Conservation (phyloP, 1,284 basidiomycete species). For the Apiotrichum akiyoshidainum region DNA sequence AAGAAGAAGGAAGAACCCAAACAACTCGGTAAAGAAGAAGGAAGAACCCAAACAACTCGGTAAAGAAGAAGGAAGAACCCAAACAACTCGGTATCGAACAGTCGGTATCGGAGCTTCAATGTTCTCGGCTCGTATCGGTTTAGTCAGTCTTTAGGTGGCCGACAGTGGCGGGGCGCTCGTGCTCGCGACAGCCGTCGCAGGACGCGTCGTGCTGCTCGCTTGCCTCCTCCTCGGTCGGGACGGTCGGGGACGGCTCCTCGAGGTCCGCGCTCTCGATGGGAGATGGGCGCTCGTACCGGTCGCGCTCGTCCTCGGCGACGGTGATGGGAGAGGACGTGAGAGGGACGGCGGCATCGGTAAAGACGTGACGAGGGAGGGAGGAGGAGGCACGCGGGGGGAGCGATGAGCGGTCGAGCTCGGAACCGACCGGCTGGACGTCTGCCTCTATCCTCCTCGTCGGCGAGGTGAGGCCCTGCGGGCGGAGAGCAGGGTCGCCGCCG, state of each 20-base stretch:
- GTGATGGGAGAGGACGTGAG: background rate
- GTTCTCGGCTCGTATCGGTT: background rate
- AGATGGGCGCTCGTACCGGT: background rate
- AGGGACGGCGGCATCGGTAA: background rate
- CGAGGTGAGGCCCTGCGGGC: slow-evolving; percentile 37
- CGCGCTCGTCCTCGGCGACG: background rate
- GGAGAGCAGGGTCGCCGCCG: slow-evolving; percentile 58
- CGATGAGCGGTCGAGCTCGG: background rate
- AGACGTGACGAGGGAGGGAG: background rate
- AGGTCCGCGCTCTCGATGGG: background rate
- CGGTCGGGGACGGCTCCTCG: background rate
- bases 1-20: no score
- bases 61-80: background rate
- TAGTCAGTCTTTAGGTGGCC: slow-evolving; percentile 30
- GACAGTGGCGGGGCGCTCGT: slow-evolving; percentile 15
- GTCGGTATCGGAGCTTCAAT: no score
- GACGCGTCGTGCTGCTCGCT: background rate
- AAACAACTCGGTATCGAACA: background rate
- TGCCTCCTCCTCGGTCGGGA: slow-evolving; percentile 11
- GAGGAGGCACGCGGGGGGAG: background rate
- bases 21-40: no score
- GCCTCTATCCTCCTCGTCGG: background rate
- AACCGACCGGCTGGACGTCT: background rate
- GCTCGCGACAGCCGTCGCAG: background rate
- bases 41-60: background rate